Evolutionary conservation across 805 yeast genomes (phyloP).

Genomic region (Candida maltosa): DNA sequence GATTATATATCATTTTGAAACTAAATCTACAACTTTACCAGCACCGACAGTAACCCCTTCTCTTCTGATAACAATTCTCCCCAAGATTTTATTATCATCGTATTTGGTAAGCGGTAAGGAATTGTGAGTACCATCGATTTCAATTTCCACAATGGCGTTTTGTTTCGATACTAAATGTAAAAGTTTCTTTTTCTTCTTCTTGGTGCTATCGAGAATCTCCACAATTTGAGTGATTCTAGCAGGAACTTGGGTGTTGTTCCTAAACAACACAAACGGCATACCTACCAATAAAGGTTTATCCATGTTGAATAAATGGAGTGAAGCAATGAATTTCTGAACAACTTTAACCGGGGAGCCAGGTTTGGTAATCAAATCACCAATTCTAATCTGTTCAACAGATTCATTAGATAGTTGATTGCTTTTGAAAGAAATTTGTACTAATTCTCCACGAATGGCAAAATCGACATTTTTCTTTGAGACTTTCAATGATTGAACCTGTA

Average conservation of each 20-base stretch:
- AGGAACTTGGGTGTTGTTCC: constrained; percentile 71
- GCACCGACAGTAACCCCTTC: constrained; percentile 73
- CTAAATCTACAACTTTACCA: constrained; percentile 40
- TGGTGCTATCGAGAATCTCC: constrained; percentile 20
- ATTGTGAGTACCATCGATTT: constrained; percentile 42
- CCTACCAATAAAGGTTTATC: constrained; percentile 77
- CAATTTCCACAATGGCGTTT: constrained; percentile 55
- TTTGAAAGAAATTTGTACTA: constrained; percentile 45
- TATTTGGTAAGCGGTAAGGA: constrained; percentile 53
- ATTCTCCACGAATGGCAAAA: constrained; percentile 60
- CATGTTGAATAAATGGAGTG: constrained; percentile 36
- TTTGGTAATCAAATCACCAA: constrained; percentile 53
- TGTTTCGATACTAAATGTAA: constrained; percentile 60
- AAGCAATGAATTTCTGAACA: constrained; percentile 24
- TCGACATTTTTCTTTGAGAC: constrained; percentile 40
- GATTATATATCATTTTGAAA: constrained; percentile 28
- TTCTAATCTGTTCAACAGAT: constrained; percentile 53
- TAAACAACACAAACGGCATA: constrained; percentile 70
- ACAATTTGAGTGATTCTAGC: constrained; percentile 56
- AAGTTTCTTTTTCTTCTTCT: constrained; percentile 34
- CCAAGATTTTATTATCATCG: constrained; percentile 48
- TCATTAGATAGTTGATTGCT: constrained; percentile 45
- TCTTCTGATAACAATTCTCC: constrained; percentile 66
- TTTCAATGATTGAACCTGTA: constrained; percentile 40
- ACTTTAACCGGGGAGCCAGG: constrained; percentile 20